These are phyloP conservation scores for Papiliotrema nemorosa DNA, from an alignment of 1,284 basidiomycete genomes.

Conservation along the genomic window DNA sequence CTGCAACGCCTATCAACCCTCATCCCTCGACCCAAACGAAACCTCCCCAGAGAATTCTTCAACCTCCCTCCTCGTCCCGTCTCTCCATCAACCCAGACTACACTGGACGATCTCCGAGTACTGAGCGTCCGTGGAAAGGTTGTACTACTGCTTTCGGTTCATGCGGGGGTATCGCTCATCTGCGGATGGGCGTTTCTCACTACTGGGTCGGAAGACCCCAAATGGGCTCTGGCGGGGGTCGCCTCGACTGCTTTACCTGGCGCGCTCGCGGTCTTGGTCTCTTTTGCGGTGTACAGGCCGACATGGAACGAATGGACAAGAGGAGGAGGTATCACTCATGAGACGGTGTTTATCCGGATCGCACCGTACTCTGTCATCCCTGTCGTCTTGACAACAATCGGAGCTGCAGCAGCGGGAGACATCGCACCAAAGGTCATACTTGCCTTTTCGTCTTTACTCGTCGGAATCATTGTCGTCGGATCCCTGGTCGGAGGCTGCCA, in stretches of 20 bases:
- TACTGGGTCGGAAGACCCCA: no score
- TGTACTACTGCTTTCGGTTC: conserved; percentile 8
- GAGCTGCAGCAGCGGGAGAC: background rate
- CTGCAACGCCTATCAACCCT: conserved; percentile 16
- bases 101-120: background rate
- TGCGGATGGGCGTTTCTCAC: conserved; percentile 18
- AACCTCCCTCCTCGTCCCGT: conserved; percentile 31
- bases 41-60: conserved; percentile 42
- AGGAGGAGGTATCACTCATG: conserved; percentile 26
- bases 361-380: conserved; percentile 9
- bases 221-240: conserved; percentile 3
- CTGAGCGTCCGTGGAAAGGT: conserved; percentile 18
- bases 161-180: conserved; percentile 6
- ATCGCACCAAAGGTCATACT: background rate
- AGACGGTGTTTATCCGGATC: conserved; percentile 24
- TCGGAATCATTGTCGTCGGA: conserved; percentile 7
- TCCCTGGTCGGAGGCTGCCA: conserved; percentile 4
- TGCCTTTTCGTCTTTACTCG: conserved; percentile 9
- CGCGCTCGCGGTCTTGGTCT: conserved; percentile 1
- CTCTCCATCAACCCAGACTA: conserved; percentile 4
- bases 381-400: background rate
- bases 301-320: no score
- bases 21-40: conserved; percentile 28
- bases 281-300: conserved; percentile 7
- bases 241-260: conserved; percentile 3